These are phyloP conservation scores for Aspergillus conjunctus DNA, from an alignment of 495 filamentous ascomycete species.

Conservation along the genomic window DNA sequence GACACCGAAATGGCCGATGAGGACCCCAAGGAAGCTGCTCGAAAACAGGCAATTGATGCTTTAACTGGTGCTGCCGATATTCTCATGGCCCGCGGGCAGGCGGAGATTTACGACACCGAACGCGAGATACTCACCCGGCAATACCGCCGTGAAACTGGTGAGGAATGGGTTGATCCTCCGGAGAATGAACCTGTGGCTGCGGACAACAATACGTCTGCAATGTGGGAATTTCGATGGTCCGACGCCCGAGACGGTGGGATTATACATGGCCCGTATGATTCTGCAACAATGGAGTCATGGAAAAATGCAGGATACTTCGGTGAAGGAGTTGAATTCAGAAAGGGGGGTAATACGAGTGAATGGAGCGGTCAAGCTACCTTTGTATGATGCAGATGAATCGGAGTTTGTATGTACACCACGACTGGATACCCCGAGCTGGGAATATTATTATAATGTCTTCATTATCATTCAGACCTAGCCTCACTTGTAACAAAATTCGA, in stretches of 20 bases:
- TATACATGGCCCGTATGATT: slow-evolving; percentile 85
- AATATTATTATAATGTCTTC: slow-evolving; percentile 21
- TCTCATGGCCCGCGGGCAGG: slow-evolving; percentile 75
- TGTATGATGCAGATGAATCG: slow-evolving; percentile 43
- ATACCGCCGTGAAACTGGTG: slow-evolving; percentile 84
- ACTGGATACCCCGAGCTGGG: slow-evolving; percentile 14
- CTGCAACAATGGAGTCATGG: slow-evolving; percentile 83
- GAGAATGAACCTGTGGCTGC: slow-evolving; percentile 24
- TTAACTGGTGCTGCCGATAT: slow-evolving; percentile 89
- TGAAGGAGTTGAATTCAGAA: slow-evolving; percentile 86
- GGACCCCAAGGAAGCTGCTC: slow-evolving; percentile 68
- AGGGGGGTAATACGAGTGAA: slow-evolving; percentile 53
- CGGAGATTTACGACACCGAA: slow-evolving; percentile 86
- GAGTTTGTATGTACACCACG: slow-evolving; percentile 15
- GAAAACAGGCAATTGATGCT: slow-evolving; percentile 72
- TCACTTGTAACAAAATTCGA: slow-evolving; percentile 28
- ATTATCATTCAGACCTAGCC: slow-evolving; percentile 28
- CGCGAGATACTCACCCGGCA: slow-evolving; percentile 82
- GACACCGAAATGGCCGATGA: slow-evolving; percentile 72
- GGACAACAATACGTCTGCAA: slow-evolving; percentile 40
- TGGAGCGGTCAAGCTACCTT: slow-evolving; percentile 69
- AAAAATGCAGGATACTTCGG: slow-evolving; percentile 89
- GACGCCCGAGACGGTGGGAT: slow-evolving; percentile 81
- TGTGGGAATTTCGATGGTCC: slow-evolving; percentile 93
- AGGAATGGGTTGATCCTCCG: slow-evolving; percentile 78